A percentile compares a stretch with the other conserved stretches of the same genome.
Conservation (phyloP, 306 rosid species). For the Cucurbita moschata region DNA sequence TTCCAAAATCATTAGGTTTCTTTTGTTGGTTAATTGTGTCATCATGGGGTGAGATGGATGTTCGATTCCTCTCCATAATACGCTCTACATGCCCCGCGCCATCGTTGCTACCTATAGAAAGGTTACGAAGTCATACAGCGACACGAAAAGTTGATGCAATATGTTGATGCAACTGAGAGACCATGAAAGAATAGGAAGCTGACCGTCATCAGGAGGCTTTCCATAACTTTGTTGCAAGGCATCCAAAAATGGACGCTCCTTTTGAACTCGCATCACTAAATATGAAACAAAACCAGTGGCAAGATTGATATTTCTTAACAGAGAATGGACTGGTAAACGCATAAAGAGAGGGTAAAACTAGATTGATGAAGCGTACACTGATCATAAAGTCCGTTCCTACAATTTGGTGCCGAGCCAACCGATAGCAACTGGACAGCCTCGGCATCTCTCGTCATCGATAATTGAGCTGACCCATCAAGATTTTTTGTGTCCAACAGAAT, state of each 20-base stretch:
- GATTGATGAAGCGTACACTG: slow-evolving; percentile 28
- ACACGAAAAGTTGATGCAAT: background rate
- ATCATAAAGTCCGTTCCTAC: slow-evolving; percentile 51
- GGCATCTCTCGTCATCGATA: slow-evolving; percentile 71
- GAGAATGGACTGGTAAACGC: background rate
- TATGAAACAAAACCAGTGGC: slow-evolving; percentile 1
- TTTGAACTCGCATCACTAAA: slow-evolving; percentile 57
- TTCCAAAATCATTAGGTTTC: slow-evolving; percentile 21
- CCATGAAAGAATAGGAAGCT: slow-evolving; percentile 12
- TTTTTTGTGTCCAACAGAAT: slow-evolving; percentile 72
- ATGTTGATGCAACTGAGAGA: background rate
- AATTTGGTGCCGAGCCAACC: slow-evolving; percentile 52
- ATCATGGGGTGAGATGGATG: slow-evolving; percentile 25
- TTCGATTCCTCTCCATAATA: slow-evolving; percentile 28
- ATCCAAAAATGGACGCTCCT: slow-evolving; percentile 38
- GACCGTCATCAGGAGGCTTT: slow-evolving; percentile 38
- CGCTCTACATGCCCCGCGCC: background rate
- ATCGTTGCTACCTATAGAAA: slow-evolving; percentile 23
- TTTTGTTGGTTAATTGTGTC: slow-evolving; percentile 18
- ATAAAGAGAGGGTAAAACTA: background rate
- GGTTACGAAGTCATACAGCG: background rate
- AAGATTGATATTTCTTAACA: background rate
- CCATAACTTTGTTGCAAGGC: slow-evolving; percentile 47
- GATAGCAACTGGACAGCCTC: slow-evolving; percentile 75
- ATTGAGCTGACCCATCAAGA: slow-evolving; percentile 31